Evolutionary conservation across 2,329 filamentous ascomycete species (phyloP), one percentile per base, ranked within the genome.

Genomic region (Monilinia polystroma): DNA sequence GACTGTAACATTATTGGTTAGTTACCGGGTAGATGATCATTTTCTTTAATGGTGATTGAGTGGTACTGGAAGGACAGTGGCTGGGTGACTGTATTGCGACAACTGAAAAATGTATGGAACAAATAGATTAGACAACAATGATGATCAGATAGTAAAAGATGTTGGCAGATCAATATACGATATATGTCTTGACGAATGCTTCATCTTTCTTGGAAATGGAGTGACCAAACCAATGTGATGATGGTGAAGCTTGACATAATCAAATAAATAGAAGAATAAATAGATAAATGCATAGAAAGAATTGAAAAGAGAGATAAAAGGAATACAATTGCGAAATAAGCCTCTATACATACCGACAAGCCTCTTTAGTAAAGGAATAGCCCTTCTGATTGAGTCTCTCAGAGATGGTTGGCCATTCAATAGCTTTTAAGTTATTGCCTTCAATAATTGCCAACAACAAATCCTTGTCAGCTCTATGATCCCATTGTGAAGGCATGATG

Each of bases 401-500:
- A 6, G 74, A 49, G 18, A 76, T 70, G 1, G 38, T 59, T 6
- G 66, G 59, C 75, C 75, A 76, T 11, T 70, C 60, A 29, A 74
- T 72, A 10, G 63, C 51, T 35, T 71, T 73, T 2, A 75, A 49
- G 16, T 68, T 58, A n/a, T 70, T 71, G 20, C 68, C 69, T 3
- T 72, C 73, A 41, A 76, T 74, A 45, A 76, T 74, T 1, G 70
- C 65, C 2, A 76, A 69, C 16, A 76, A 70, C n/a, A 76, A 66
- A 58, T 75, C 71, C 41, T 67, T 69, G 56, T 76, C 74, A 16
- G 74, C 70, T 10, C 65, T 65, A 29, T 71, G 57, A 32, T 74
- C 67, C 75, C 75, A 76, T 26, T 70, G 63, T 32, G 43, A 47
- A 57, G 35, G 51, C 35, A 59, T 68, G 18, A 41, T 26, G 12